A percentile compares a stretch with the other conserved stretches of the same genome.
phyloP scores from a whole-genome alignment of 305 asterid genomes.

The Striga hermonthica region DNA sequence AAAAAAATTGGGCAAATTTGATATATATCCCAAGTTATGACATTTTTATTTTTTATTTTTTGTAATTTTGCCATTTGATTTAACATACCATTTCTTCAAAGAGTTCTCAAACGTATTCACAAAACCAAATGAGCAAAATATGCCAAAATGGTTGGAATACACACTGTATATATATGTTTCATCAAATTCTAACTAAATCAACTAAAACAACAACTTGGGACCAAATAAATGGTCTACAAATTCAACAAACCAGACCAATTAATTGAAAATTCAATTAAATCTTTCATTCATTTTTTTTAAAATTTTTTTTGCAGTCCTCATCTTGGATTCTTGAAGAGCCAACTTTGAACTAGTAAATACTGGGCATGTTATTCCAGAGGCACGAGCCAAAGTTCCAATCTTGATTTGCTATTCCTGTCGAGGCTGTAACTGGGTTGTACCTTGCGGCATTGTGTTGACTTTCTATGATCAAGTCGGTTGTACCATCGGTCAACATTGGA shows the following conservation, averaged over 20 bases:
- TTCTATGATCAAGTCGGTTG: conserved; percentile 21
- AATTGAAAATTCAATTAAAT: too few species aligned
- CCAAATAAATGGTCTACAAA: conserved; percentile 18
- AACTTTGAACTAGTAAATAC: conserved; percentile 35
- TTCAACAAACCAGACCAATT: conserved; percentile 20
- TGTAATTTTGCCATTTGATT: too few species aligned
- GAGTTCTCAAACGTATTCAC: conserved; percentile 24
- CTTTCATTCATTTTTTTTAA: too few species aligned
- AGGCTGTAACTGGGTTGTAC: conserved; percentile 33
- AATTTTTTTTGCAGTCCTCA: conserved; percentile 15
- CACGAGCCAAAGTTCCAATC: conserved; percentile 41
- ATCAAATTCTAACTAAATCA: background rate
- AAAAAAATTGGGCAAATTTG: too few species aligned
- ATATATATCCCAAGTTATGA: background rate
- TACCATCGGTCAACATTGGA: conserved; percentile 28
- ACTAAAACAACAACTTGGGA: conserved; percentile 25
- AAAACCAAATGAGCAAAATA: conserved; percentile 28
- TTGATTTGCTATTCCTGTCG: conserved; percentile 33
- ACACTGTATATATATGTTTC: background rate
- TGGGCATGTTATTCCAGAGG: conserved; percentile 64
- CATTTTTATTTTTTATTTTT: too few species aligned
- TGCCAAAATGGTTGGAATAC: conserved; percentile 20
- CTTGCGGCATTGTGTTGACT: conserved; percentile 31
- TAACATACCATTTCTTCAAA: background rate
- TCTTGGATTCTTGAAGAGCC: conserved; percentile 16